Evolutionary conservation across 257 asterid genomes (phyloP).

Genomic region (Salvia hispanica): DNA sequence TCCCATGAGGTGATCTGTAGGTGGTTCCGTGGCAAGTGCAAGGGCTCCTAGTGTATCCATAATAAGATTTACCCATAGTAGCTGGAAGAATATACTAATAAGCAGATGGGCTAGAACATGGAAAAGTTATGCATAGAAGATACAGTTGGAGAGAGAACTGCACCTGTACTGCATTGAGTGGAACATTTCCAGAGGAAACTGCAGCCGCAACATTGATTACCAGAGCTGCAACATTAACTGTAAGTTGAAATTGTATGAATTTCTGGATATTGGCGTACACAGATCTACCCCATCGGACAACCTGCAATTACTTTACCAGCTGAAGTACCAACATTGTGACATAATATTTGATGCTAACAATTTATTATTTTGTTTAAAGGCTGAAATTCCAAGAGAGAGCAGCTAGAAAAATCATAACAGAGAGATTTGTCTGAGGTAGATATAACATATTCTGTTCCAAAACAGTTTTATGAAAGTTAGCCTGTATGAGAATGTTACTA

Average conservation of each 20-base stretch:
- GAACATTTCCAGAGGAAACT: slow-evolving; percentile 85
- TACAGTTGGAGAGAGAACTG: slow-evolving; percentile 19
- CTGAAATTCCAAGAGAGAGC: too few species aligned
- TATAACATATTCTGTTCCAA: too few species aligned
- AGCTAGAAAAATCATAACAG: too few species aligned
- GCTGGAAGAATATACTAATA: slow-evolving; percentile 48
- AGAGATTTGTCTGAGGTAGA: too few species aligned
- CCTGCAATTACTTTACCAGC: slow-evolving; percentile 57
- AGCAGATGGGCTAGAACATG: too few species aligned
- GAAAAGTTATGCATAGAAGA: too few species aligned
- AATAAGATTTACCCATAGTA: slow-evolving; percentile 98
- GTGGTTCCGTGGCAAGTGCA: slow-evolving; percentile 96
- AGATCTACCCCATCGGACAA: slow-evolving; percentile 98
- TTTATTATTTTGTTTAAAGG: too few species aligned
- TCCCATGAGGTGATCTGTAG: slow-evolving; percentile 93
- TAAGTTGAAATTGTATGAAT: slow-evolving; percentile 94
- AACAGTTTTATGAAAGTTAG: too few species aligned
- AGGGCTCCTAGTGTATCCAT: slow-evolving; percentile 99
- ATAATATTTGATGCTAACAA: too few species aligned
- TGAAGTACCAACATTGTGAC: too few species aligned
- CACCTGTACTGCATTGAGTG: slow-evolving; percentile 97
- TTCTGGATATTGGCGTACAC: slow-evolving; percentile 97
- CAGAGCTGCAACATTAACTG: slow-evolving; percentile 95
- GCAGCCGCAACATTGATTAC: slow-evolving; percentile 93
- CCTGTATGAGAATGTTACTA: too few species aligned